phyloP scores from a whole-genome alignment of 2,329 filamentous ascomycete genomes.

The Fusarium cyanostomum region DNA sequence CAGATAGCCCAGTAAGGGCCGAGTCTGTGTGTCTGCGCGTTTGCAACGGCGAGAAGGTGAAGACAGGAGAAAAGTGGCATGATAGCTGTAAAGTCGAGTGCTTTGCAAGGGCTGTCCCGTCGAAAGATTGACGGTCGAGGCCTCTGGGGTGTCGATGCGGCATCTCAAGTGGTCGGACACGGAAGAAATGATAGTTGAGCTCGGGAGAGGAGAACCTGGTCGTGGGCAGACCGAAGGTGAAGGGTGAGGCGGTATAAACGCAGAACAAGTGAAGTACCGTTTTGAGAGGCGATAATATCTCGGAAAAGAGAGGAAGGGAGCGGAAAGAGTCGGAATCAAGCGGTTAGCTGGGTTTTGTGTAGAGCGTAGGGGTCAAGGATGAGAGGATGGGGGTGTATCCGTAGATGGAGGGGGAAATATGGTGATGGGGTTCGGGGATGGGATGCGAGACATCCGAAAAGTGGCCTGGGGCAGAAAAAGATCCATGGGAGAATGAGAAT shows the following conservation, averaged over 20 bases:
- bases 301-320: constrained; percentile 18
- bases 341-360: constrained; percentile 5
- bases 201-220: constrained; percentile 12
- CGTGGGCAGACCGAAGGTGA: constrained; percentile 37
- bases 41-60: constrained; percentile 2
- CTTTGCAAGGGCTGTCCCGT: constrained; percentile 13
- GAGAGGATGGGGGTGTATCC: constrained; percentile 12
- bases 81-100: constrained; percentile 19
- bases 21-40: neutral
- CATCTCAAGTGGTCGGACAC: constrained; percentile 17
- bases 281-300: constrained; percentile 19
- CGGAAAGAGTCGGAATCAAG: constrained; percentile 34
- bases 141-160: constrained; percentile 4
- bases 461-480: constrained; percentile 11
- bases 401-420: constrained; percentile 14
- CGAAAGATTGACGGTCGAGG: constrained; percentile 10
- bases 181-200: constrained; percentile 11
- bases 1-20: neutral
- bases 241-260: constrained; percentile 21
- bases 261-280: constrained; percentile 5
- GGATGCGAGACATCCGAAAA: constrained; percentile 29
- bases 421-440: constrained; percentile 16
- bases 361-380: constrained; percentile 1
- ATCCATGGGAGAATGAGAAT: constrained; percentile 16
- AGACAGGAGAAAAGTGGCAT: constrained; percentile 26